These are phyloP conservation scores for Orbilia blumenaviensis DNA, from an alignment of 2,329 filamentous ascomycete species.

Conservation along the genomic window DNA sequence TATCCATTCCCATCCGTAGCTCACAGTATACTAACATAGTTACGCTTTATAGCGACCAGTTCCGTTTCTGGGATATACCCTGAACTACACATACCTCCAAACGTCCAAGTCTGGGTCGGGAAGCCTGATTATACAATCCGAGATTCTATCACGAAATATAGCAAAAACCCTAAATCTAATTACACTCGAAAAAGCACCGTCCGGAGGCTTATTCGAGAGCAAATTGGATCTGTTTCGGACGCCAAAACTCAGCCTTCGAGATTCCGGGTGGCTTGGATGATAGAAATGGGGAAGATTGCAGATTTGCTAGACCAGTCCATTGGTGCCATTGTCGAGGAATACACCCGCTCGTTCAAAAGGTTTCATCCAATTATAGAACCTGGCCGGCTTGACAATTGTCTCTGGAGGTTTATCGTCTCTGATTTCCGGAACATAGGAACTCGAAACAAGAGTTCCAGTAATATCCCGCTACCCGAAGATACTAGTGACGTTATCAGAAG, in stretches of 20 bases:
- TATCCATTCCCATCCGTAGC: too few species aligned
- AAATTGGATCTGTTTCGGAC: not conserved
- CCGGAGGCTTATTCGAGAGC: not conserved
- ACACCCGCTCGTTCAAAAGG: conserved; percentile 2
- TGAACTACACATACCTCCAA: not conserved
- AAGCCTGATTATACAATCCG: not conserved
- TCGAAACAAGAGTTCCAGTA: not conserved
- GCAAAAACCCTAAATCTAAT: not conserved
- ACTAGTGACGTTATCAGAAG: not conserved
- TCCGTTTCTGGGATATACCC: not conserved
- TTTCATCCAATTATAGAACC: conserved; percentile 1
- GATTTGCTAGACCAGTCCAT: not conserved
- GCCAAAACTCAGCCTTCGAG: not conserved
- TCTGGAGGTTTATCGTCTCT: not conserved
- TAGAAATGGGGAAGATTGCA: not conserved
- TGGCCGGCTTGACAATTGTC: not conserved
- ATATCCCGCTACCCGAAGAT: not conserved
- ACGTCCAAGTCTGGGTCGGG: not conserved
- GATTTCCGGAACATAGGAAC: not conserved
- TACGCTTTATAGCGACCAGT: not conserved
- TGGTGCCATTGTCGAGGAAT: not conserved
- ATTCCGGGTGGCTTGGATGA: not conserved
- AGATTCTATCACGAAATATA: too few species aligned
- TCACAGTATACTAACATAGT: too few species aligned
- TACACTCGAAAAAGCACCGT: not conserved